phyloP scores from a whole-genome alignment of 2,329 filamentous ascomycete species.

The Ophiostoma triangulosporum region DNA sequence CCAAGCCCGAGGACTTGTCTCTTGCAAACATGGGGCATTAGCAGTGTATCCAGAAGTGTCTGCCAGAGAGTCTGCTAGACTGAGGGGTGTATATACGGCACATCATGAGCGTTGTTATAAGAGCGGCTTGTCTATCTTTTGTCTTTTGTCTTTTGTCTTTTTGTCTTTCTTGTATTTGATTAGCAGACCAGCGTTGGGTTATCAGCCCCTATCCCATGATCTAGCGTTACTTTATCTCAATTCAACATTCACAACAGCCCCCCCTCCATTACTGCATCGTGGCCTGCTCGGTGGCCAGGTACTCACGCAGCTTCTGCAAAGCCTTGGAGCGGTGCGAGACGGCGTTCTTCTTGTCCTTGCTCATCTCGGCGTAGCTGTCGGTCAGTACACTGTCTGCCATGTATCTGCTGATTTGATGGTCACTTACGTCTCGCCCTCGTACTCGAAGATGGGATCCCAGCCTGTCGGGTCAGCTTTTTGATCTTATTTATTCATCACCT shows the following conservation, averaged over 20 bases:
- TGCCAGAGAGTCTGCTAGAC: neutral
- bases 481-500: neutral
- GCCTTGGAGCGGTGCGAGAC: constrained; percentile 86
- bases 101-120: neutral
- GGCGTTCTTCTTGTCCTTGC: constrained; percentile 71
- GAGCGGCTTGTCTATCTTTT: neutral
- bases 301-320: constrained; percentile 71
- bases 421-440: constrained; percentile 65
- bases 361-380: constrained; percentile 79
- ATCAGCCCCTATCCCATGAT: neutral
- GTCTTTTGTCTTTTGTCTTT: neutral
- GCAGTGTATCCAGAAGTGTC: neutral
- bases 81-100: neutral
- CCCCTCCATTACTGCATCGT: too few relatives aligned
- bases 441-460: constrained; percentile 95
- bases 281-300: constrained; percentile 44
- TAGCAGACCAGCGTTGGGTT: neutral
- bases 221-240: neutral
- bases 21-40: neutral
- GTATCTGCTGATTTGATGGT: neutral
- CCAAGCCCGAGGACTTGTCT: constrained; percentile 20
- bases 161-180: neutral
- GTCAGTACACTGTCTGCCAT: neutral
- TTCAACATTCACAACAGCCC: too few relatives aligned
- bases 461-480: constrained; percentile 35